Percentiles rank a stretch among this genome's conserved stretches.
These are phyloP conservation scores for Globisporangium yorkense DNA, from an alignment of 352 stramenopile species.

Conservation along the genomic window DNA sequence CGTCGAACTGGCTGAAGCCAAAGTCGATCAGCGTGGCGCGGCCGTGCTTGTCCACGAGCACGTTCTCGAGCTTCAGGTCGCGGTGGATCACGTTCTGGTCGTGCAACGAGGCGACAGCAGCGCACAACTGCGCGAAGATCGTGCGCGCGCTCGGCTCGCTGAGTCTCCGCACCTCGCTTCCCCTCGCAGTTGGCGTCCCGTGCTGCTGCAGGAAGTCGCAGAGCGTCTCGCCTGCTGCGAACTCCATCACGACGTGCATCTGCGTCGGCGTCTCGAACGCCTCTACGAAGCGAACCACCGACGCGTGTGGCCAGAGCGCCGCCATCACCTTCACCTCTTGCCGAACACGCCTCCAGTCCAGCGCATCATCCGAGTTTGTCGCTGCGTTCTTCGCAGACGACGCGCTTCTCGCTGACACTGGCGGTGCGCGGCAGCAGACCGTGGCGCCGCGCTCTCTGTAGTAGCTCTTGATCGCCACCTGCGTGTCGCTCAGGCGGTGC, in stretches of 20 bases:
- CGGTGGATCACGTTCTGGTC: conserved; percentile 53
- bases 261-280: conserved; percentile 50
- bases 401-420: neutral
- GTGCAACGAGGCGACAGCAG: conserved; percentile 38
- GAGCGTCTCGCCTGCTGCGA: conserved; percentile 30
- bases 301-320: conserved; percentile 27
- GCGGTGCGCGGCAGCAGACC: conserved; percentile 22
- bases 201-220: conserved; percentile 28
- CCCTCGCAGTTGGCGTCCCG: conserved; percentile 15
- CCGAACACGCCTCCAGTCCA: conserved; percentile 59
- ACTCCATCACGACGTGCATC: conserved; percentile 56
- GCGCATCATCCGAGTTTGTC: conserved; percentile 13
- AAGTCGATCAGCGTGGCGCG: conserved; percentile 57
- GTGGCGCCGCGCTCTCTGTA: conserved; percentile 25
- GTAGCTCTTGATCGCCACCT: conserved; percentile 69
- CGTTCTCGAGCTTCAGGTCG: conserved; percentile 77
- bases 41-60: conserved; percentile 38
- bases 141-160: conserved; percentile 23
- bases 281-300: conserved; percentile 47
- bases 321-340: conserved; percentile 49
- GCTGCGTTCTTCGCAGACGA: neutral
- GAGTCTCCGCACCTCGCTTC: conserved; percentile 18
- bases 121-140: conserved; percentile 40
- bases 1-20: conserved; percentile 53
- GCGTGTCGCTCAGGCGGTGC: conserved; percentile 33